phyloP scores from a whole-genome alignment of 371 early-diverging fungal genomes.

The Mucor sp. region DNA sequence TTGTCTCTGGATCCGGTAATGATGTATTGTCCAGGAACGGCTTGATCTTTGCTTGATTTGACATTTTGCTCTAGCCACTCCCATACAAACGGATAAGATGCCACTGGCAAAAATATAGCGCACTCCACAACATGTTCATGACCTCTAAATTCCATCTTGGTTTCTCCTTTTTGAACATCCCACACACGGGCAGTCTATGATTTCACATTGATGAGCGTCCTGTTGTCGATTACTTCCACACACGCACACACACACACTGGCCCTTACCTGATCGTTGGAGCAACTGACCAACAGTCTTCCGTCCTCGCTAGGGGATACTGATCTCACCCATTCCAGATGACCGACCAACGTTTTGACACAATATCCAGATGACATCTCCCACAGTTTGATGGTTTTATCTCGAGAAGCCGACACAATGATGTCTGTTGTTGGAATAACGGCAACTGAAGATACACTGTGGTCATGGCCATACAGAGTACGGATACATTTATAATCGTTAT shows the following conservation, averaged over 20 bases:
- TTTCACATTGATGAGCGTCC: neutral
- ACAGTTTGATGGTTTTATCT: conserved; percentile 87
- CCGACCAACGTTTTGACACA: conserved; percentile 80
- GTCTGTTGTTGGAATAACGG: conserved; percentile 75
- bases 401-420: conserved; percentile 83
- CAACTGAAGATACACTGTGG: conserved; percentile 86
- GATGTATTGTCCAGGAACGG: conserved; percentile 67
- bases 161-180: conserved; percentile 77
- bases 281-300: conserved; percentile 72
- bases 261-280: conserved; percentile 83
- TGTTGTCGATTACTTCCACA: neutral
- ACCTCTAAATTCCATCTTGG: conserved; percentile 78
- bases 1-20: conserved; percentile 91
- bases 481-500: conserved; percentile 84
- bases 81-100: conserved; percentile 64
- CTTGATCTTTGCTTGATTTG: conserved; percentile 13
- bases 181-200: conserved; percentile 79
- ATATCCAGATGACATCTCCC: conserved; percentile 88
- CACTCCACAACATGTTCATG: conserved; percentile 96
- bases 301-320: conserved; percentile 69
- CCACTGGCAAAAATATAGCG: conserved; percentile 79
- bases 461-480: conserved; percentile 91
- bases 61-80: conserved; percentile 47
- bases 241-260: neutral
- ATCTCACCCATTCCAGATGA: conserved; percentile 89